Base-by-base conservation (phyloP, 1,284 basidiomycete species). In the Singerocomus rubriflavus region DNA sequence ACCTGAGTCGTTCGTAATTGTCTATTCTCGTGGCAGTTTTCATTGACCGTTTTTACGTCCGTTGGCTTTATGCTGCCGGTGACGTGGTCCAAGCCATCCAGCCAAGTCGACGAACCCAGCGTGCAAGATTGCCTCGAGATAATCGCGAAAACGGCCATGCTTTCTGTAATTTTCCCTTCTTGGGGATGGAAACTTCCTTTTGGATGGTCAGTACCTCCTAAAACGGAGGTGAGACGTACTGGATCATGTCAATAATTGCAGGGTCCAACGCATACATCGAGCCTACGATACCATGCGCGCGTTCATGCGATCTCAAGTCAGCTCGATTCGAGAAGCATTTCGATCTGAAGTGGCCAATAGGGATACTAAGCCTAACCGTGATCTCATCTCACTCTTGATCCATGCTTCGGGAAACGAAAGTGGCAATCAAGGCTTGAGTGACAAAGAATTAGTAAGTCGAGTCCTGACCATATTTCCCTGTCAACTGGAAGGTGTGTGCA, bases 11-110 rank as follows among this genome's bases (percentile, higher is more conserved):
- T 27, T 34, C 17, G 17, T 12, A 9, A 29, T 16, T n/a, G 12
- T 26, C 29, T 42, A 42, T 34, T 7, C 16, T 29, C 31, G 4
- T 12, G 38, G 13, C 32, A 80, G 76, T 57, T 78, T 26, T 73
- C 78, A 0, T 66, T 81, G 5, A 61, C 77, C n/a, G 63, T 80
- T 11, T 73, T 82, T 34, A 74, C 72, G 3, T 71, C 67, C 40
- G 80, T 78, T 52, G 79, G 76, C 1, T 80, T 80, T 50, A 80
- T 79, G 5, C 67, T 76, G 31, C 66, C 73, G 0, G 75, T 78
- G 48, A 65, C 62, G 25, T 82, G 80, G 80, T 46, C 55, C 16
- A 49, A 56, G 13, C 44, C 52, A 6, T 41, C 69, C 2, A 66
- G 70, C n/a, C 65, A 56, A 7, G 67, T 74, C 50, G 73, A 72